Conservation (phyloP, 2,329 filamentous ascomycete species). For the Macrophomina pseudophaseolina region DNA sequence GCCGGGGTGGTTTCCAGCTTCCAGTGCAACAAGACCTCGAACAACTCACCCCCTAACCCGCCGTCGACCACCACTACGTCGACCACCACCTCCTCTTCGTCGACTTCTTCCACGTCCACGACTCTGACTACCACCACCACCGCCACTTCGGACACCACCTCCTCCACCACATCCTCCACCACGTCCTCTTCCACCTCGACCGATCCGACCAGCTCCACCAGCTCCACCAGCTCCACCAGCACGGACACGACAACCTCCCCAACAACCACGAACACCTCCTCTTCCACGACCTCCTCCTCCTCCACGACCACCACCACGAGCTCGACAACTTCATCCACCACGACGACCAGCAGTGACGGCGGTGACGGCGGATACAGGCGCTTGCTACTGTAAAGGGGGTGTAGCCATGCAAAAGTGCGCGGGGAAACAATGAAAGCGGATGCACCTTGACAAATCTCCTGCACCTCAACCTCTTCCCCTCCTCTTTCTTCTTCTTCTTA, state of each 20-base stretch:
- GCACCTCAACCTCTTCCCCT: too few species aligned
- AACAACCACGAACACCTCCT: not conserved
- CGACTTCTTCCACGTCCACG: not conserved
- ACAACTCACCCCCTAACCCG: not conserved
- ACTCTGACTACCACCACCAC: not conserved
- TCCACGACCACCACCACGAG: not conserved
- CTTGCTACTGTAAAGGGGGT: not conserved
- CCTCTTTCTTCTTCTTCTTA: too few species aligned
- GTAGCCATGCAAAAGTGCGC: too few species aligned
- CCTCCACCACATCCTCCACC: not conserved
- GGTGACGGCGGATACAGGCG: not conserved
- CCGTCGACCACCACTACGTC: not conserved
- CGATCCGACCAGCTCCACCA: not conserved
- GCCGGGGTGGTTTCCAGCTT: not conserved
- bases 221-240: not conserved
- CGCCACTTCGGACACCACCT: not conserved
- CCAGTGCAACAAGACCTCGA: not conserved
- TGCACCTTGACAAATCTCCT: too few species aligned
- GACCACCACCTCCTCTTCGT: not conserved
- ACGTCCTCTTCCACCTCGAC: not conserved
- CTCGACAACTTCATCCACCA: not conserved
- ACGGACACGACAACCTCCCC: not conserved
- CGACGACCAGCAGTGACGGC: not conserved
- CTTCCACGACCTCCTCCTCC: not conserved
- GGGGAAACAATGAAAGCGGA: too few species aligned